These are phyloP conservation scores for Tolypocladium amazonense DNA, from an alignment of 2,329 filamentous ascomycete species.

Conservation along the genomic window DNA sequence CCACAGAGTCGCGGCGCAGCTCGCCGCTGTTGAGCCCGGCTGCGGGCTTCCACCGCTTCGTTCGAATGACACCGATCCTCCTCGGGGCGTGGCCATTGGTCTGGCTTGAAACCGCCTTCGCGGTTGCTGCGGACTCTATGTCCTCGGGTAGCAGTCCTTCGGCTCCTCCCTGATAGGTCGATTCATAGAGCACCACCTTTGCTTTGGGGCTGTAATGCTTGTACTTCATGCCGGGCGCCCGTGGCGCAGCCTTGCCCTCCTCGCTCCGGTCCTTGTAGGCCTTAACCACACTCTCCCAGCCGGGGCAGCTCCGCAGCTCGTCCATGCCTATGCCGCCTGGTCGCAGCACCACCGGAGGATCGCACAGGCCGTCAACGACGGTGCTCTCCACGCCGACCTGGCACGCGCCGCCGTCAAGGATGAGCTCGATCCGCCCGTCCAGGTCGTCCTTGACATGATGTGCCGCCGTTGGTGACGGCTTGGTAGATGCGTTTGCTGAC, in stretches of 20 bases:
- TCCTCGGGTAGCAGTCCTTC: constrained; percentile 26
- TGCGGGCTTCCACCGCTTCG: constrained; percentile 38
- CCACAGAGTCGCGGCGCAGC: constrained; percentile 9
- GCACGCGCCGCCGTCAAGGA: constrained; percentile 82
- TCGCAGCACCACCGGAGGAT: constrained; percentile 70
- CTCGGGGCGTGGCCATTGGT: constrained; percentile 13
- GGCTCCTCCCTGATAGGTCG: constrained; percentile 23
- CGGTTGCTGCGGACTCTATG: constrained; percentile 11
- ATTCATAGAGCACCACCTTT: constrained; percentile 72
- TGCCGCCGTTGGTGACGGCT: constrained; percentile 83
- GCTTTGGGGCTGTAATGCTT: constrained; percentile 94
- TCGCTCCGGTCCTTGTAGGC: constrained; percentile 72
- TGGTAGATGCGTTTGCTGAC: constrained; percentile 89
- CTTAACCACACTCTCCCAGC: constrained; percentile 70
- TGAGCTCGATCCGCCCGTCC: constrained; percentile 68
- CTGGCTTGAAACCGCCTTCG: constrained; percentile 4
- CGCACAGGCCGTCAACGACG: constrained; percentile 80
- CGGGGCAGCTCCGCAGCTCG: constrained; percentile 58
- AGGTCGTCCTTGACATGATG: constrained; percentile 84
- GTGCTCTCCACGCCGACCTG: constrained; percentile 91
- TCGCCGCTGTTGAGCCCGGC: constrained; percentile 26
- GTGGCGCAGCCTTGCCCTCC: constrained; percentile 52
- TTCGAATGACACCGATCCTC: constrained; percentile 44
- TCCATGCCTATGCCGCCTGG: constrained; percentile 84
- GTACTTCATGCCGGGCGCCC: constrained; percentile 98